These are phyloP conservation scores for Dovyalis caffra DNA, from an alignment of 345 rosid species.

Conservation along the genomic window DNA sequence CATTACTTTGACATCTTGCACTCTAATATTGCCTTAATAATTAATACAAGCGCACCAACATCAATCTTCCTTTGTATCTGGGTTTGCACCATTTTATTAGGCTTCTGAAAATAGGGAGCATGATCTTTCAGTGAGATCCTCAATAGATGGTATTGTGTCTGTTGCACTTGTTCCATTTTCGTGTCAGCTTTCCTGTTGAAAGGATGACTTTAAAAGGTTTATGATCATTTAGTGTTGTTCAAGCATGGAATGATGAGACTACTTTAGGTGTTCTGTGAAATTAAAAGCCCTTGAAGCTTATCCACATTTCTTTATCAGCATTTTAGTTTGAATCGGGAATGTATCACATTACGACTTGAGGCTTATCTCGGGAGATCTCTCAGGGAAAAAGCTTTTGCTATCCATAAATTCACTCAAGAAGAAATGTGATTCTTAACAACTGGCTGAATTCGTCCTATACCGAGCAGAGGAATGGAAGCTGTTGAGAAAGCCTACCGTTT, in stretches of 20 bases:
- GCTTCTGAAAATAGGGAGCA: neutral
- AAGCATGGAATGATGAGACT: neutral
- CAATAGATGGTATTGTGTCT: neutral
- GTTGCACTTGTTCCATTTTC: neutral
- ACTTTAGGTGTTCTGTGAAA: neutral
- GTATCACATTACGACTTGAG: neutral
- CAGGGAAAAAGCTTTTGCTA: neutral
- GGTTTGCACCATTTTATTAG: neutral
- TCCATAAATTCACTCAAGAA: neutral
- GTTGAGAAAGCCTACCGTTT: neutral
- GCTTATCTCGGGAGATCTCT: neutral
- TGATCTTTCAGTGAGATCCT: neutral
- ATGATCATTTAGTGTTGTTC: neutral
- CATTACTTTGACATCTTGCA: neutral
- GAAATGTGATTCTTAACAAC: neutral
- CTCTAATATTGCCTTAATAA: neutral
- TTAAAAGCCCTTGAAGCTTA: no score
- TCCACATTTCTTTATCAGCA: neutral
- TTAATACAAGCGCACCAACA: neutral
- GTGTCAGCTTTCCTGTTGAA: no score
- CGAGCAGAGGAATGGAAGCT: neutral
- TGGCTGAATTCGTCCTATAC: neutral
- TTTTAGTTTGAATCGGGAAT: neutral
- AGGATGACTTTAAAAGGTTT: no score
- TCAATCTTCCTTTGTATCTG: neutral